Base-by-base conservation (phyloP, 192 early-diverging fungal species). In the Coemansia sp. region DNA sequence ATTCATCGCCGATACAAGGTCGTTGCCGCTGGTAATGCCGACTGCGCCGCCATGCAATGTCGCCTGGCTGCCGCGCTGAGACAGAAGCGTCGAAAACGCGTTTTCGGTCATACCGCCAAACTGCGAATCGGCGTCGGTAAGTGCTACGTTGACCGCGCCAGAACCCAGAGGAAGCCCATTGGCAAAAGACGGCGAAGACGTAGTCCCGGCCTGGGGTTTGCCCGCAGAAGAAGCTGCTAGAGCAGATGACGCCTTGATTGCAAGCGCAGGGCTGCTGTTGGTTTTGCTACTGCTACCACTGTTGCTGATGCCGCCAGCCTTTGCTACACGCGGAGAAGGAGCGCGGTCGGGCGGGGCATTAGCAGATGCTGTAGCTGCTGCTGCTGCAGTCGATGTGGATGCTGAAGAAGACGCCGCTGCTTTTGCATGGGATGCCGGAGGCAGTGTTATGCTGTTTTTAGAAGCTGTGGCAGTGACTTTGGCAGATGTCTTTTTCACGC, bases 81-180 rank as follows among this genome's bases (percentile, higher is more conserved):
- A 69, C 49, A 76, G 61, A 29, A 76, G 38, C 34, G 67, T 54
- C 5, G 73, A 76, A 18, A 76, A 65, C 34, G 73, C 60, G 28
- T 60, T 63, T 2, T 76, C 73, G 17, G 60, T 54, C 28, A 69
- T 25, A 30, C 56, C 31, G 36, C 60, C 36, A 48, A n/a, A 16
- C 20, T 60, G 66, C 56, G 28, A 36, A 12, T 40, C 66, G 7
- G 66, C 22, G 18, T 67, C 66, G 36, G 31, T 25, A 10, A 50
- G 57, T 1, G 36, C 12, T 36, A 40, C 58, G 31, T 50, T 56
- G 33, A 56, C 20, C 51, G 29, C 8, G 5, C 51, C 22, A n/a
- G 51, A 14, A 3, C 51, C 51, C 20, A 54, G 17, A 1, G 51
- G 1, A 1, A 54, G 20, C 2, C 51, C 51, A 29, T 54, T 63